Percentiles rank a stretch among this genome's conserved stretches.
Evolutionary conservation across 2,329 filamentous ascomycete genomes (phyloP).

Genomic region (Mollisiaceae sp.): DNA sequence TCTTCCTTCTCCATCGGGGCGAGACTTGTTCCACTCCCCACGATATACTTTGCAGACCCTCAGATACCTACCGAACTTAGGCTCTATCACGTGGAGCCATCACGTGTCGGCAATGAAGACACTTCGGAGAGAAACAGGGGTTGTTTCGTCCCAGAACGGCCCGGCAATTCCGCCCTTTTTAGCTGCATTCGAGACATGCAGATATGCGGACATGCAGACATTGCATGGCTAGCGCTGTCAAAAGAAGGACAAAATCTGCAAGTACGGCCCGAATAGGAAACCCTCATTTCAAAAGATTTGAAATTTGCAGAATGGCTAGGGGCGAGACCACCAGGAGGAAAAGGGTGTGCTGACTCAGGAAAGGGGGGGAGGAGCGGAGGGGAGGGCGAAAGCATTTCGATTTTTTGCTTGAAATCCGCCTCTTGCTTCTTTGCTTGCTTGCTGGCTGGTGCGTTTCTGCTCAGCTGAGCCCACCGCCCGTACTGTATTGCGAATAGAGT

Average conservation of each 20-base stretch:
- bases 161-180: constrained; percentile 3
- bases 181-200: constrained; percentile 7
- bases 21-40: not conserved
- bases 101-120: not conserved
- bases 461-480: not conserved
- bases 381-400: not conserved
- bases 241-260: not conserved
- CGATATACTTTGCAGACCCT: no score
- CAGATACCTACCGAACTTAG: no score
- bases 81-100: not conserved
- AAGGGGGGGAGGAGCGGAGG: not conserved
- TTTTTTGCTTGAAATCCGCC: no score
- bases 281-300: not conserved
- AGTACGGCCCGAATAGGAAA: not conserved
- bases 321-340: not conserved
- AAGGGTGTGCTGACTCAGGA: not conserved
- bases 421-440: no score
- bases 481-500: not conserved
- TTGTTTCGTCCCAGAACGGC: not conserved
- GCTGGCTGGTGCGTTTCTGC: no score
- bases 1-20: not conserved
- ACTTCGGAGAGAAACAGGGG: not conserved
- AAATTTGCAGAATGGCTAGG: not conserved
- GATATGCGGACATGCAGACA: not conserved
- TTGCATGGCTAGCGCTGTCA: not conserved